phyloP scores from a whole-genome alignment of 305 asterid species.

The Plantago lanceolata region DNA sequence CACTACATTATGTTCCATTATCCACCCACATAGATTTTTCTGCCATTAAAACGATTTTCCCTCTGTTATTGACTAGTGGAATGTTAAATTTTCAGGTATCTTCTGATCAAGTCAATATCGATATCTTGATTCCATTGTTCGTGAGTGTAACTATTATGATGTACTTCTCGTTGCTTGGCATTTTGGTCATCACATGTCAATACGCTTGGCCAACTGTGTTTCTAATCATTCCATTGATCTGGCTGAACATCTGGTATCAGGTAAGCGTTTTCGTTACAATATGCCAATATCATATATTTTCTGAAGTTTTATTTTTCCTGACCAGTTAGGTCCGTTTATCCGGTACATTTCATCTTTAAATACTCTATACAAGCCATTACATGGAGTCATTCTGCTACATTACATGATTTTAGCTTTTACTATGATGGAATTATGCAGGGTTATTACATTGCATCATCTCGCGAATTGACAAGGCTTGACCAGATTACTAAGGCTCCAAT shows the following conservation, averaged over 20 bases:
- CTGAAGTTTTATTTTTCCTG: no score
- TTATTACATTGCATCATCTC: conserved; percentile 60
- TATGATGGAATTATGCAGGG: conserved; percentile 26
- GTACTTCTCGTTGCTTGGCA: conserved; percentile 41
- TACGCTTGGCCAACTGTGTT: conserved; percentile 65
- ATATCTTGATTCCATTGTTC: conserved; percentile 47
- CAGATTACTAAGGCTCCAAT: conserved; percentile 68
- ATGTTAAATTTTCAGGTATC: no score
- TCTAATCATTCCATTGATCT: conserved; percentile 50
- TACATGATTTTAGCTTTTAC: no score
- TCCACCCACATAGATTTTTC: no score
- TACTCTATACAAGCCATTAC: no score
- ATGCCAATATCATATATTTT: no score
- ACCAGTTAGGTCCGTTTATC: no score
- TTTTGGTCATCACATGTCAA: conserved; percentile 47
- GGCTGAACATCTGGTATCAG: conserved; percentile 74
- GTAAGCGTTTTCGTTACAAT: conserved; percentile 23
- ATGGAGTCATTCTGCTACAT: no score
- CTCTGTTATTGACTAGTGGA: no score
- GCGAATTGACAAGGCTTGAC: conserved; percentile 65
- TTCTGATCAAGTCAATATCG: conserved; percentile 50
- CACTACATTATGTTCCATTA: no score
- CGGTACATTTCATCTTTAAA: no score
- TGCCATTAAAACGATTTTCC: no score
- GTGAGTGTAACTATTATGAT: conserved; percentile 31